Evolutionary conservation across 495 filamentous ascomycete species (phyloP).

Genomic region (Podospora didyma): DNA sequence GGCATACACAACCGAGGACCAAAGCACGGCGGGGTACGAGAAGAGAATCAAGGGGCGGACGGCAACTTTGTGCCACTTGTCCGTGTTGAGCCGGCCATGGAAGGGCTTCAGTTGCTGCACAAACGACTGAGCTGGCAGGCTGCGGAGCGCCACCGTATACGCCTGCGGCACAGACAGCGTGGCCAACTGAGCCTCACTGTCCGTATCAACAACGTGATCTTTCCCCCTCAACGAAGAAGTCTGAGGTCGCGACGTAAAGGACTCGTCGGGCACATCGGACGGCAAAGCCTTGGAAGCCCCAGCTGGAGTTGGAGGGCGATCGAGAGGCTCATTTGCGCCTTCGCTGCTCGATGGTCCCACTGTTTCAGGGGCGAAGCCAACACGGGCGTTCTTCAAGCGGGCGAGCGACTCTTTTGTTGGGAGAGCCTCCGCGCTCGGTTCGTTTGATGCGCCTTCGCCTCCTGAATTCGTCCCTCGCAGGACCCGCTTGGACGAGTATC

Average conservation of each 20-base stretch:
- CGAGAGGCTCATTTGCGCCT: neutral
- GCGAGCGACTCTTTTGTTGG: constrained; percentile 1
- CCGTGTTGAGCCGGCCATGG: constrained; percentile 71
- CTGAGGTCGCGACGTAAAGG: neutral
- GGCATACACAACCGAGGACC: constrained; percentile 82
- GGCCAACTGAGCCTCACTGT: constrained; percentile 32
- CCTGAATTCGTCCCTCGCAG: neutral
- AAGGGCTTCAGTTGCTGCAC: constrained; percentile 64
- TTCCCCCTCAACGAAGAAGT: neutral
- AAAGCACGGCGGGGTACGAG: constrained; percentile 84
- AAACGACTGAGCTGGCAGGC: constrained; percentile 62
- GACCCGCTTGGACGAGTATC: constrained; percentile 33
- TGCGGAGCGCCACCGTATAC: constrained; percentile 60
- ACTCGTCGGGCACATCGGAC: neutral
- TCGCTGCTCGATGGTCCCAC: constrained; percentile 6
- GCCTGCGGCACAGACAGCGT: constrained; percentile 21
- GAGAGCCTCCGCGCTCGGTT: neutral
- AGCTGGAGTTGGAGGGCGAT: neutral
- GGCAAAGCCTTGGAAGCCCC: neutral
- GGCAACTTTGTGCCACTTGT: constrained; percentile 74
- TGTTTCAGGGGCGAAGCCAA: constrained; percentile 49
- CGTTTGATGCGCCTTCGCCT: neutral
- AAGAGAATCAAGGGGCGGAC: constrained; percentile 80
- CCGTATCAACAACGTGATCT: constrained; percentile 19
- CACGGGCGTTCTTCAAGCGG: constrained; percentile 33